phyloP scores from a whole-genome alignment of 495 filamentous ascomycete species.

The Penicillium paradoxum region DNA sequence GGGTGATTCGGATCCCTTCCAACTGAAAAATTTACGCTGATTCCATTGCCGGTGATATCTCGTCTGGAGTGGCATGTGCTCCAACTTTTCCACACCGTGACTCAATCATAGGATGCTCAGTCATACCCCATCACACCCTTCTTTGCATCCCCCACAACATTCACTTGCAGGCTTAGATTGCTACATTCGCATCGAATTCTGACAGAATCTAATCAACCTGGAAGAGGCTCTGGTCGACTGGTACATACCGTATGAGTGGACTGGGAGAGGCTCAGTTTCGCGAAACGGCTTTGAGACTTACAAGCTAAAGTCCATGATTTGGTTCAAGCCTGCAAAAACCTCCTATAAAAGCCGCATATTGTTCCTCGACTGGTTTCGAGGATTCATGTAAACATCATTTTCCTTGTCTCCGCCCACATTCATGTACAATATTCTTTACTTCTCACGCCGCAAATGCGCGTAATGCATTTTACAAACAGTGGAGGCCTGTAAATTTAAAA shows the following conservation, averaged over 20 bases:
- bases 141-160: not conserved
- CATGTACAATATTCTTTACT: not conserved
- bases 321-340: not conserved
- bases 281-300: not conserved
- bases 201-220: not conserved
- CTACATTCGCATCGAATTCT: not conserved
- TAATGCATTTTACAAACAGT: not conserved
- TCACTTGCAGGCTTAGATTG: not conserved
- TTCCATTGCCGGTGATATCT: not conserved
- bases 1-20: conserved; percentile 15
- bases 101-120: not conserved
- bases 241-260: not conserved
- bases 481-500: not conserved
- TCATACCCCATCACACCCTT: not conserved
- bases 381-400: not conserved
- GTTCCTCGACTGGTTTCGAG: not conserved
- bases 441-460: not conserved
- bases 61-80: not conserved
- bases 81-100: not conserved
- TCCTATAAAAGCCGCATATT: not conserved
- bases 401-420: not conserved
- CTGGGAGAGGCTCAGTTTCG: not conserved
- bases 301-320: not conserved
- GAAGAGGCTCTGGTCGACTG: not conserved
- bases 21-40: conserved; percentile 15